Percentiles rank a stretch among this genome's conserved stretches.
phyloP scores from a whole-genome alignment of 768 basidiomycete genomes.

The Antrodiella citrinella region DNA sequence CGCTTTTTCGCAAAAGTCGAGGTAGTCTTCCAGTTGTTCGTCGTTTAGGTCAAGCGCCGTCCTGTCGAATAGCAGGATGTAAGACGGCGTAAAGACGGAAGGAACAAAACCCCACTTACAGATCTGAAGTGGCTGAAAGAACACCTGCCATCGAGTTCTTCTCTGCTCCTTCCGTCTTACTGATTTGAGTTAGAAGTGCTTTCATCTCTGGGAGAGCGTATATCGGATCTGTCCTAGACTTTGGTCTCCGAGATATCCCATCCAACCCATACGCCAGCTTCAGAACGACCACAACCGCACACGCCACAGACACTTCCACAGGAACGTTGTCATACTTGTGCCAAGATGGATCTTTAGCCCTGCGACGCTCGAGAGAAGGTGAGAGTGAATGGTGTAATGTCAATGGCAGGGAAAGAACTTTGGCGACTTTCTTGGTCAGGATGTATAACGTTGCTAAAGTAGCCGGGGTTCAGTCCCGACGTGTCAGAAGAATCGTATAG shows the following conservation, averaged over 20 bases:
- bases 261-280: slow-evolving; percentile 87
- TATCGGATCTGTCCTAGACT: slow-evolving; percentile 41
- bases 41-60: slow-evolving; percentile 44
- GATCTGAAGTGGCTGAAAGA: slow-evolving; percentile 35
- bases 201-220: slow-evolving; percentile 45
- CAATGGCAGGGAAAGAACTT: slow-evolving; percentile 49
- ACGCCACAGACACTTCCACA: slow-evolving; percentile 57
- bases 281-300: slow-evolving; percentile 56
- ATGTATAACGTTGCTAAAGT: slow-evolving; percentile 54
- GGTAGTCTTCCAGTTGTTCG: slow-evolving; percentile 51
- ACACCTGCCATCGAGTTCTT: slow-evolving; percentile 22
- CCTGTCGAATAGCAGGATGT: no score
- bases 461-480: background rate
- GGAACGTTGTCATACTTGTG: slow-evolving; percentile 59
- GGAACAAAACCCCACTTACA: slow-evolving; percentile 32
- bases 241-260: slow-evolving; percentile 30
- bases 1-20: slow-evolving; percentile 55
- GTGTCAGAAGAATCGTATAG: slow-evolving; percentile 11
- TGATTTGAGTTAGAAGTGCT: slow-evolving; percentile 40
- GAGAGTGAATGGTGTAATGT: slow-evolving; percentile 50
- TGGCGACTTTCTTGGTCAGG: slow-evolving; percentile 52
- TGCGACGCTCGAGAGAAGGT: slow-evolving; percentile 29
- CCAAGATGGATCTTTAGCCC: slow-evolving; percentile 31
- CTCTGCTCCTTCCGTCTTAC: slow-evolving; percentile 28
- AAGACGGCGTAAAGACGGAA: background rate